Base-by-base conservation (phyloP, 768 basidiomycete species). In the Vararia minispora region DNA sequence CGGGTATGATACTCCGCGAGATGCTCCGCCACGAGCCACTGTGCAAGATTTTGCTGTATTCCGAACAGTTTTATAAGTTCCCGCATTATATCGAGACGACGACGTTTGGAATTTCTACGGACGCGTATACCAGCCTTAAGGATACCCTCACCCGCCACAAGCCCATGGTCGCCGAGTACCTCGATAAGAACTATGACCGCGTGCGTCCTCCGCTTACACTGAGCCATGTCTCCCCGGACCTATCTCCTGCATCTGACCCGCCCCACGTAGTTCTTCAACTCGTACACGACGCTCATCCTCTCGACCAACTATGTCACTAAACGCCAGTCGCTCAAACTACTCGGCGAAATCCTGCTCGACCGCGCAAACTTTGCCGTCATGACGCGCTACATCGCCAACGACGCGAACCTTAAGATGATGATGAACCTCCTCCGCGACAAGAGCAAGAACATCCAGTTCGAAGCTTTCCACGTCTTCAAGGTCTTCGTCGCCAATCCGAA, bases 401-500 rank as follows among this genome's bases (percentile, higher is more conserved):
- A 97, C 55, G 82, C 79, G 21, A 99, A 98, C 58, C 71, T 99
- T 46, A 97, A 98, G 79, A 88, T 94, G 82, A 95, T 99, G 89
- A 99, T 99, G 95, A 98, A 98, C 60, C 72, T 98, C 40, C 67
- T 99, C 40, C 74, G 92, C 45, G 90, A 97, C 58, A 95, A 92
- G 74, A 97, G 92, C 72, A 88, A 90, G 71, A 99, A 99, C 60
- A 98, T 99, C 32, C 95, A 99, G 59, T 99, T 98, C 41, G 95
- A 99, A 58, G 94, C 95, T 3, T 99, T 99, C 63, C 95, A 99
- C 53, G 95, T 99, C 27, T 99, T 99, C 75, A 99, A 98, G 76
- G 94, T 99, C 11, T 99, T 99, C 52, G 95, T 99, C 28, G 95
- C 95, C 26, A 99, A 99, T 57, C 95, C 95, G 21, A 95, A 95